Percentiles rank a stretch among this genome's conserved stretches.
These are phyloP conservation scores for Stramenopiles sp. DNA, from an alignment of 352 stramenopile genomes.

Conservation along the genomic window DNA sequence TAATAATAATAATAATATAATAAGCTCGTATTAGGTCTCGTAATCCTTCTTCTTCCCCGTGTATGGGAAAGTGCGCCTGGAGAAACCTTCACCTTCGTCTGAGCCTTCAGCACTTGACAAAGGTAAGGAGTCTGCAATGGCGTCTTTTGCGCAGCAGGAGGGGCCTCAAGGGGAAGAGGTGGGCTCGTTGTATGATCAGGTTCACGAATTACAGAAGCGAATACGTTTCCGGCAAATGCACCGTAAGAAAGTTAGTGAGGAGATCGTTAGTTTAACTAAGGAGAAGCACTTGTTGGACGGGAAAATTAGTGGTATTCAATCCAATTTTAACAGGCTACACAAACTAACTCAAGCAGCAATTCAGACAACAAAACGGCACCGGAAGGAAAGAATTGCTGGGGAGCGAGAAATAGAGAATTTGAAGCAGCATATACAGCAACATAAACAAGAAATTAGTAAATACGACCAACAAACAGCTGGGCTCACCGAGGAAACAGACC, in stretches of 20 bases:
- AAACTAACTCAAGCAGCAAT: background rate
- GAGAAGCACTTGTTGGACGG: background rate
- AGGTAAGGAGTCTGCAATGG: too few relatives aligned
- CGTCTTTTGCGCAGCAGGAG: too few relatives aligned
- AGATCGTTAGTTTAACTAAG: background rate
- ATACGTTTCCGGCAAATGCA: background rate
- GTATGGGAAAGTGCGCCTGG: too few relatives aligned
- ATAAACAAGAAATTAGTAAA: background rate
- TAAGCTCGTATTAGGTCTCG: too few relatives aligned
- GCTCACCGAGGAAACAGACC: background rate
- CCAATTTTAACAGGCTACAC: background rate
- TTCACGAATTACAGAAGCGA: background rate
- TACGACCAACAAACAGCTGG: background rate
- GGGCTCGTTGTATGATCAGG: background rate
- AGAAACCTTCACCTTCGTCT: too few relatives aligned
- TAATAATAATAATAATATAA: too few relatives aligned
- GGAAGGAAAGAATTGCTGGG: background rate
- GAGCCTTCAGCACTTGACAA: too few relatives aligned
- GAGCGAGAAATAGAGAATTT: background rate
- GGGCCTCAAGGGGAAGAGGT: background rate
- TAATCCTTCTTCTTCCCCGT: too few relatives aligned
- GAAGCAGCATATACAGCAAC: background rate
- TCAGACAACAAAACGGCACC: background rate
- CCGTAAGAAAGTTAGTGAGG: background rate
- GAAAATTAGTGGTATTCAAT: background rate